Conservation (phyloP, 129 eudicot species). For the Flaveria ramosissima region DNA sequence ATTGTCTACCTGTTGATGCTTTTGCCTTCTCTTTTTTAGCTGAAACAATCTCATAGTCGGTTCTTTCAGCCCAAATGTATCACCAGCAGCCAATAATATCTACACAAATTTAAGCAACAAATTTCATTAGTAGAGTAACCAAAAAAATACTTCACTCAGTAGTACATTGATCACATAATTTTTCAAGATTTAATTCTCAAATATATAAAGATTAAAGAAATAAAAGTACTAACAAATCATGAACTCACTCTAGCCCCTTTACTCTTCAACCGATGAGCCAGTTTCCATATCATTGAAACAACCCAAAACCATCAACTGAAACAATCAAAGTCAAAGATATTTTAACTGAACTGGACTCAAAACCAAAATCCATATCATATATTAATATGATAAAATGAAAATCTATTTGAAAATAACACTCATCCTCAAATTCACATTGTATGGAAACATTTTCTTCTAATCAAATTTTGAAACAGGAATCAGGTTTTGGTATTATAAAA, state of each 20-base stretch:
- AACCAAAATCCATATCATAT: neutral
- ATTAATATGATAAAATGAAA: neutral
- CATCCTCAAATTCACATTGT: conserved; percentile 8
- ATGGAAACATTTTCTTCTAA: neutral
- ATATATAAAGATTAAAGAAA: too few relatives aligned
- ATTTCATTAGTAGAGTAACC: neutral
- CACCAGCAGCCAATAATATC: conserved; percentile 94
- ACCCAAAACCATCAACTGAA: neutral
- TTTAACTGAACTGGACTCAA: neutral
- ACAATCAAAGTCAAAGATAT: neutral
- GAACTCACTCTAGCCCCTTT: conserved; percentile 77
- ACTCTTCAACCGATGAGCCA: conserved; percentile 86
- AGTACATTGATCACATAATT: neutral
- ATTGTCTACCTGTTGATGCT: conserved; percentile 81
- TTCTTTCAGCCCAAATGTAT: conserved; percentile 95
- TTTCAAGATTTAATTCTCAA: conserved; percentile 10
- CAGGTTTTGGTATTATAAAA: too few relatives aligned
- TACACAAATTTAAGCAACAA: conserved; percentile 27
- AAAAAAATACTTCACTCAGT: neutral
- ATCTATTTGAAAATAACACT: neutral
- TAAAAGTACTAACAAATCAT: too few relatives aligned
- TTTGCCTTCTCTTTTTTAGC: conserved; percentile 87
- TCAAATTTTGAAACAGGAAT: neutral
- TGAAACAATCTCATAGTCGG: conserved; percentile 85
- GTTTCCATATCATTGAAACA: conserved; percentile 66